Percentiles rank a stretch among this genome's conserved stretches.
These are phyloP conservation scores for Drechslerella stenobrocha DNA, from an alignment of 2,329 filamentous ascomycete genomes.

Conservation along the genomic window DNA sequence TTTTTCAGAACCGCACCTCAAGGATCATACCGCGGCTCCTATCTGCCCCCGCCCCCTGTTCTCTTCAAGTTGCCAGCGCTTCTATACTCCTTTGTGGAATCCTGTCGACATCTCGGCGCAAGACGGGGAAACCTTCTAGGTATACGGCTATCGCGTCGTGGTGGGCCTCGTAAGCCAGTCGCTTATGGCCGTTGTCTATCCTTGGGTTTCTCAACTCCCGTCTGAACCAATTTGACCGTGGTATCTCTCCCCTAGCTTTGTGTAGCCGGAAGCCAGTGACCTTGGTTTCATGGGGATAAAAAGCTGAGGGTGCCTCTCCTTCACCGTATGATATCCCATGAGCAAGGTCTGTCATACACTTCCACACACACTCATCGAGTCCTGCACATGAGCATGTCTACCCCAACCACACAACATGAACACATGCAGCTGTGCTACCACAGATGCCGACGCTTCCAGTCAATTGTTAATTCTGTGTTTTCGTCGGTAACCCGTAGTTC, in stretches of 20 bases:
- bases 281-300: conserved; percentile 27
- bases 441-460: conserved; percentile 41
- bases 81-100: conserved; percentile 18
- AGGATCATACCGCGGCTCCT: conserved; percentile 45
- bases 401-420: conserved; percentile 45
- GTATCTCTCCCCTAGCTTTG: conserved; percentile 32
- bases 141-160: conserved; percentile 24
- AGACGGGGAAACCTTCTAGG: conserved; percentile 19
- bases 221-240: conserved; percentile 17
- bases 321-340: conserved; percentile 39
- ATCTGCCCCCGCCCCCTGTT: conserved; percentile 7
- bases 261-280: conserved; percentile 45
- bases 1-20: conserved; percentile 45
- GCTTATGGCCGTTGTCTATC: conserved; percentile 32
- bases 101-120: conserved; percentile 25
- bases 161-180: conserved; percentile 35
- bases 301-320: conserved; percentile 13
- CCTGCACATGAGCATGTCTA: conserved; percentile 39
- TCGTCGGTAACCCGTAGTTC: conserved; percentile 37
- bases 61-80: conserved; percentile 12
- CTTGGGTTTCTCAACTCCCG: conserved; percentile 23
- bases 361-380: conserved; percentile 35
- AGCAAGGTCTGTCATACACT: conserved; percentile 47
- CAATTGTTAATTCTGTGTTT: conserved; percentile 47
- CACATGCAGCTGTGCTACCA: conserved; percentile 48